Evolutionary conservation across 495 filamentous ascomycete genomes (phyloP).

Genomic region (Penicillium simplicissimum): DNA sequence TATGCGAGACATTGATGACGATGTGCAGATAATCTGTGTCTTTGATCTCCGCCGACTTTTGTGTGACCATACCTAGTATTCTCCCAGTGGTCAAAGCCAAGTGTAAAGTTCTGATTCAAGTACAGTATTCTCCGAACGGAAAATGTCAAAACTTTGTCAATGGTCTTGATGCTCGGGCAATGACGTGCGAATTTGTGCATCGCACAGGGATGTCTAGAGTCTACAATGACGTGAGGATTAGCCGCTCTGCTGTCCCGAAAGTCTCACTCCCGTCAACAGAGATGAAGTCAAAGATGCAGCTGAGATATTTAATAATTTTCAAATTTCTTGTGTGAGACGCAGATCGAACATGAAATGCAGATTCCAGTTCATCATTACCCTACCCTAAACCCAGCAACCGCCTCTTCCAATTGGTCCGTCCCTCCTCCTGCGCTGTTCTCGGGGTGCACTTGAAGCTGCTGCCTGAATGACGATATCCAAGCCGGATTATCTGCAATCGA

Average conservation of each 20-base stretch:
- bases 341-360: background rate
- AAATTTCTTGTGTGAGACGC: background rate
- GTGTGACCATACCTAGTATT: background rate
- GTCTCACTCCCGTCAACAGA: background rate
- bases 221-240: no score
- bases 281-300: background rate
- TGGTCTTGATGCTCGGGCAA: no score
- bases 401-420: background rate
- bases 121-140: no score
- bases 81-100: background rate
- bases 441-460: slow-evolving; percentile 1
- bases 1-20: background rate
- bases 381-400: background rate
- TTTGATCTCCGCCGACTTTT: background rate
- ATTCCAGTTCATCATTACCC: background rate
- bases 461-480: slow-evolving; percentile 39
- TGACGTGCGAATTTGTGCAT: no score
- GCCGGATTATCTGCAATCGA: slow-evolving; percentile 58
- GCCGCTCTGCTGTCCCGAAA: no score
- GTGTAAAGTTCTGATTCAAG: background rate
- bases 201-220: no score
- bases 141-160: no score
- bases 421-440: background rate
- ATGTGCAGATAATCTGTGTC: background rate
- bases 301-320: background rate